Percentiles rank a stretch among this genome's conserved stretches.
Evolutionary conservation across 805 yeast genomes (phyloP).

Genomic region (Candida schatavii): DNA sequence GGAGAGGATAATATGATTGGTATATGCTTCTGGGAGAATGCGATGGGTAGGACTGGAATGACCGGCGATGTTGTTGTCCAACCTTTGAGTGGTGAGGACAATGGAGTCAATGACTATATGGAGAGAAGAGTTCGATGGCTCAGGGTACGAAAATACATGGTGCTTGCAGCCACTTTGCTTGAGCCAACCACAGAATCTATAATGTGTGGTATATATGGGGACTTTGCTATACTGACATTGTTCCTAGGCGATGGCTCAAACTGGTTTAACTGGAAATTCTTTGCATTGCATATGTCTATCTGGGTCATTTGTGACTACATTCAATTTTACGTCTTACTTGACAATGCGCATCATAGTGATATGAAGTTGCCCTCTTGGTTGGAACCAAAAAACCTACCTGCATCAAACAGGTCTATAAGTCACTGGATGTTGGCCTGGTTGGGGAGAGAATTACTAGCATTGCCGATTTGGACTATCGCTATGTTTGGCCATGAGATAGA

Average conservation of each 20-base stretch:
- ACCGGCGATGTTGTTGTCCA: conserved; percentile 79
- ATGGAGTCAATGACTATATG: conserved; percentile 52
- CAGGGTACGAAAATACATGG: conserved; percentile 85
- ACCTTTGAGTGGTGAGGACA: conserved; percentile 50
- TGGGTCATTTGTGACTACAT: conserved; percentile 68
- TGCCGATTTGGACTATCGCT: conserved; percentile 82
- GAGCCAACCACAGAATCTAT: conserved; percentile 86
- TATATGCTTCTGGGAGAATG: conserved; percentile 72
- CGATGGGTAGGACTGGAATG: conserved; percentile 67
- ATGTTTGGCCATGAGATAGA: conserved; percentile 74
- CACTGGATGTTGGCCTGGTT: conserved; percentile 52
- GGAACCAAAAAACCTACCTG: conserved; percentile 14
- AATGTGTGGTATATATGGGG: conserved; percentile 64
- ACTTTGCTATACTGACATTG: conserved; percentile 52
- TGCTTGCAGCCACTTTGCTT: conserved; percentile 72
- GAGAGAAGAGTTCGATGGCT: conserved; percentile 79
- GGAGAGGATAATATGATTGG: conserved; percentile 95
- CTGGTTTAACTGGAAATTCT: conserved; percentile 33
- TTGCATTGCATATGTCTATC: conserved; percentile 49
- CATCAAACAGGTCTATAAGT: conserved; percentile 13
- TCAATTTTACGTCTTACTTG: conserved; percentile 50
- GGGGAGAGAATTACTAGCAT: conserved; percentile 67
- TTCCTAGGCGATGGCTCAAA: conserved; percentile 23
- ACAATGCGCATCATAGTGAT: conserved; percentile 15
- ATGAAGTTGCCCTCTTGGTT: conserved; percentile 26